Evolutionary conservation across 1,284 basidiomycete species (phyloP), one percentile per base, ranked within the genome.

Genomic region (Cryptococcus wingfieldii): DNA sequence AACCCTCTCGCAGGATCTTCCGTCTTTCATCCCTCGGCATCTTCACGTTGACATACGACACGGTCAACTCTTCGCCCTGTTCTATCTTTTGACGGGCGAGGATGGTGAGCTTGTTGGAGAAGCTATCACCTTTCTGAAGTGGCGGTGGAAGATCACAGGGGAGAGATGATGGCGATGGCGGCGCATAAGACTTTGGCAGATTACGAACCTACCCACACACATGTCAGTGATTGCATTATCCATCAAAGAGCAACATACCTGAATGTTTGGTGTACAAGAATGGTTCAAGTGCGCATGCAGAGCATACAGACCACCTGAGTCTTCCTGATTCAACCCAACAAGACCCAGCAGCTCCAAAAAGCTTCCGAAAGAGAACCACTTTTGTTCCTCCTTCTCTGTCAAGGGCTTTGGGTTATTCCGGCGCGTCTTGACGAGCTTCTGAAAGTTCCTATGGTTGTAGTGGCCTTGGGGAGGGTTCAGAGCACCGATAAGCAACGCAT

Each of bases 231-330:
- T 16, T 23, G 45, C 18, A 42, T 2, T 2, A 16, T 16, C 16
- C 18, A 16, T 27, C 25, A 37, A 45, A 16, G 23, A 31, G 19
- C 12, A 39, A 37, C 69, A 58, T 52, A 88, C 84, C 38, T 86
- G 86, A 45, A 88, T 65, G 69, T 90, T 92, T 0, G 91, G 89
- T 4, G 77, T 71, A 74, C 90, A 95, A 14, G 82, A 82, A 72
- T 94, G 91, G 75, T 94, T 94, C 41, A 94, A 72, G 69, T 93
- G 89, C 2, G 89, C 87, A 73, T 95, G 90, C 9, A 95, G 81
- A 7, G 83, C 81, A 74, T 93, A 94, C 10, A 94, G 78, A 2
- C 90, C 91, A 5, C 91, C 91, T 59, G 90, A 89, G 3, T 86
- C 84, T 75, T 94, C 91, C 56, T 90, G 80, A 70, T 93, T 94